Evolutionary conservation across 495 filamentous ascomycete genomes (phyloP), one percentile per base, ranked within the genome.

Genomic region (Podospora appendiculata): DNA sequence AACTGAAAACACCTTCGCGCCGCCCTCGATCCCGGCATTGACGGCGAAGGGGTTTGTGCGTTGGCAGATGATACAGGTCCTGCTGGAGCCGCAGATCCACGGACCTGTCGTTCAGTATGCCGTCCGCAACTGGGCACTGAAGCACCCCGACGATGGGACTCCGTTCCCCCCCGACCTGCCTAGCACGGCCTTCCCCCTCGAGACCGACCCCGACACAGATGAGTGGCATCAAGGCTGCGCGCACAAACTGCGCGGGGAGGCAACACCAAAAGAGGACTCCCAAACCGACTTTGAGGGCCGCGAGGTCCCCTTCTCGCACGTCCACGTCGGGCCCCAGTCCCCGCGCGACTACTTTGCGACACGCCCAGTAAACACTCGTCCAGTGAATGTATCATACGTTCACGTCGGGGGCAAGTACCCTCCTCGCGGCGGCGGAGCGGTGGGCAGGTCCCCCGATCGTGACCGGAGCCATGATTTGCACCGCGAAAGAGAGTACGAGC

Each of bases 31-130:
- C 38, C 93, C 93, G 9, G 87, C 89, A 12, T 72, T 98, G 50
- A 90, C 90, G 39, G 73, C 78, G 0, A 81, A 79, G 56, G 93
- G 93, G 19, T 98, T 95, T 64, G 84, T 92, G 40, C 83, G 85
- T 61, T 98, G 92, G 91, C 88, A 96, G 75, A 87, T 88, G 2
- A 90, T 98, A 13, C 90, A 97, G 69, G 71, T 95, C 32, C 75
- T 97, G 33, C 79, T 97, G 11, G 88, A 85, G 48, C 93, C 94
- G 2, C 84, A 89, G 55, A 88, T 92, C 60, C 92, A 97, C 70
- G 86, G 86, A 2, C 81, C 82, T 1, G 91, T 89, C 57, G 63
- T 98, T 8, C 90, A 91, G 59, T 84, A 81, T 57, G 89, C 94
- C 0, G 84, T 95, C 9, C 76, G 72, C 35, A 73, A 86, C 40